phyloP scores from a whole-genome alignment of 495 filamentous ascomycete genomes.

The Physcia stellaris region DNA sequence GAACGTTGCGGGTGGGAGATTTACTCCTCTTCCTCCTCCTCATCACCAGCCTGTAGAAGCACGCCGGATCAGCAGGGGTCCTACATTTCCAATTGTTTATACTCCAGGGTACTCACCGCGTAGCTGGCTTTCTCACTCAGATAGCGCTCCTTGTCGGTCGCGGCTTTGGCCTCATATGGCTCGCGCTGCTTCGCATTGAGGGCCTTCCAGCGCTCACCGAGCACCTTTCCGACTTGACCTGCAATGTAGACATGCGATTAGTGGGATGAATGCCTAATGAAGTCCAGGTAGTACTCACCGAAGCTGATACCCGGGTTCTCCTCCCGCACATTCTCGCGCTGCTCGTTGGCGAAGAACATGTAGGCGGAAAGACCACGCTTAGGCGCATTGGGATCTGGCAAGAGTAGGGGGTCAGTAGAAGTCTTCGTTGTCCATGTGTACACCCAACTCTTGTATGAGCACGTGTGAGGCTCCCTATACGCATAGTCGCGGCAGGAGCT shows the following conservation, averaged over 20 bases:
- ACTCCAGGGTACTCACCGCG: constrained; percentile 43
- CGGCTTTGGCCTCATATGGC: constrained; percentile 93
- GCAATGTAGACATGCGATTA: constrained; percentile 11
- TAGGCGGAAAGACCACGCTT: constrained; percentile 99
- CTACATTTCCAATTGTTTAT: not conserved
- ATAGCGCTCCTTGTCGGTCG: constrained; percentile 94
- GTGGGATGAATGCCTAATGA: not conserved
- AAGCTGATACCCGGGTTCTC: constrained; percentile 98
- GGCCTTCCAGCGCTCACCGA: constrained; percentile 97
- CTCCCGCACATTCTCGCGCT: constrained; percentile 93
- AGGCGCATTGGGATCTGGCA: constrained; percentile 85
- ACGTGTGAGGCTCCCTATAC: too few species aligned
- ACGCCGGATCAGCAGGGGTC: constrained; percentile 13
- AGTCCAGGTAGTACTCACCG: constrained; percentile 40
- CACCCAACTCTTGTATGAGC: too few species aligned
- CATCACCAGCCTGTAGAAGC: constrained; percentile 26
- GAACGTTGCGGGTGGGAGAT: constrained; percentile 1
- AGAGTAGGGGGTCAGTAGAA: constrained; percentile 1
- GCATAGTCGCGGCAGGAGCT: too few species aligned
- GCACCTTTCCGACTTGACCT: constrained; percentile 95
- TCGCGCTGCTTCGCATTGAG: constrained; percentile 74
- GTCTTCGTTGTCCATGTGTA: too few species aligned
- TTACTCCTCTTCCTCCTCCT: constrained; percentile 44
- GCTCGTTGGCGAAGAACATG: constrained; percentile 99
- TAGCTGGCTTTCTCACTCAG: constrained; percentile 94